A percentile compares a stretch with the other conserved stretches of the same genome.
Evolutionary conservation across 2,329 filamentous ascomycete genomes (phyloP).

Genomic region (Penicillium sp.): DNA sequence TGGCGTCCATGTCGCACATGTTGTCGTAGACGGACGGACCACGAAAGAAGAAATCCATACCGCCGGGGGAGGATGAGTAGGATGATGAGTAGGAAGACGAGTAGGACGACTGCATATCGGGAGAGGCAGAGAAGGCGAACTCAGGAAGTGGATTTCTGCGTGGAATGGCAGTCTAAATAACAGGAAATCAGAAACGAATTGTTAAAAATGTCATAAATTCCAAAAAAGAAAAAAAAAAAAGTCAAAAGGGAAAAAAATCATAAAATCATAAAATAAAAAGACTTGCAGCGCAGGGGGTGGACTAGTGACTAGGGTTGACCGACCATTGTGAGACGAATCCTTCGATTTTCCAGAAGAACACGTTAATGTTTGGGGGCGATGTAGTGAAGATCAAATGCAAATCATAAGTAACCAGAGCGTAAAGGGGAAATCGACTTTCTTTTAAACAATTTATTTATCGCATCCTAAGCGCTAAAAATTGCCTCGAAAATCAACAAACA

Average conservation of each 20-base stretch:
- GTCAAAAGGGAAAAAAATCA: neutral
- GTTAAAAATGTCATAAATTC: neutral
- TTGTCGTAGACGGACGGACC: constrained; percentile 21
- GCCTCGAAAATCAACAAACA: neutral
- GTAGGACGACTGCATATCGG: constrained; percentile 23
- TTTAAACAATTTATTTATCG: neutral
- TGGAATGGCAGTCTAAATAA: constrained; percentile 18
- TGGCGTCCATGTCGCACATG: constrained; percentile 18
- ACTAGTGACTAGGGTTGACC: neutral
- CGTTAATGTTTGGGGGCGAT: neutral
- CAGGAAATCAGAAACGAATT: constrained; percentile 3
- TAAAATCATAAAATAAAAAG: neutral
- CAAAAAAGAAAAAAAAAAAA: constrained; percentile 5
- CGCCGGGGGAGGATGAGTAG: constrained; percentile 24
- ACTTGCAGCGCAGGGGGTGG: neutral
- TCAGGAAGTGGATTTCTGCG: constrained; percentile 6
- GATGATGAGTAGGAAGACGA: constrained; percentile 13
- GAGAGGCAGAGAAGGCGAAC: constrained; percentile 2
- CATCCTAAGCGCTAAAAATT: neutral
- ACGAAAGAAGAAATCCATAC: constrained; percentile 28
- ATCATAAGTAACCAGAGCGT: neutral
- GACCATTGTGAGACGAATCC: constrained; percentile 25
- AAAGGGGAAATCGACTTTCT: neutral
- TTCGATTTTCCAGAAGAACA: constrained; percentile 1
- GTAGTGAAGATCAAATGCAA: neutral